phyloP scores from a whole-genome alignment of 129 eudicot species.

The Flaveria bidentis region DNA sequence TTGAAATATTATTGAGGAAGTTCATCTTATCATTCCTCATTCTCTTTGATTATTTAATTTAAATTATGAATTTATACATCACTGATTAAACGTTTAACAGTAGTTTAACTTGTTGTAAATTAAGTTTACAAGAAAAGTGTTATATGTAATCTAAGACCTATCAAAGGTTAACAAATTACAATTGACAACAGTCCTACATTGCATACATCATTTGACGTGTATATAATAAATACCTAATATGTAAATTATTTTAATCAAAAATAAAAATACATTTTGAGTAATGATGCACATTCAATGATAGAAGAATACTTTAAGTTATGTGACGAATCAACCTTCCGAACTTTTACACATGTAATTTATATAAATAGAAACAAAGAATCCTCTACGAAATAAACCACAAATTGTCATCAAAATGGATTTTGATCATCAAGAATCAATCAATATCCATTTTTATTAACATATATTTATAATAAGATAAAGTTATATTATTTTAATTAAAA shows the following conservation, averaged over 20 bases:
- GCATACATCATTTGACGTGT: too few relatives aligned
- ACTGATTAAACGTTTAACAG: too few relatives aligned
- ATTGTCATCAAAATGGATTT: conserved; percentile 17
- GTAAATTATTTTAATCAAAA: background rate
- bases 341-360: conserved; percentile 27
- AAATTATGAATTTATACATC: too few relatives aligned
- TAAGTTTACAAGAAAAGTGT: too few relatives aligned
- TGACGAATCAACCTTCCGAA: conserved; percentile 26
- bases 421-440: conserved; percentile 4
- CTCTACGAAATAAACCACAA: conserved; percentile 38
- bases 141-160: too few relatives aligned
- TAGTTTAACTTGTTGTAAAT: too few relatives aligned
- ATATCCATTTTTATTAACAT: background rate
- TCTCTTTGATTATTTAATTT: too few relatives aligned
- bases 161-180: too few relatives aligned
- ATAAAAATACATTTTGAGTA: background rate
- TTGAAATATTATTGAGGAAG: too few relatives aligned
- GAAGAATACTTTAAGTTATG: conserved; percentile 8
- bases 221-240: background rate
- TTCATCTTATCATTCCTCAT: too few relatives aligned
- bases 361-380: conserved; percentile 37
- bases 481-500: background rate
- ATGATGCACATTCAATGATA: background rate
- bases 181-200: too few relatives aligned
- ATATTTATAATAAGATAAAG: background rate